A percentile compares a stretch with the other conserved stretches of the same genome.
Evolutionary conservation across 169 alveolate species (phyloP).

Genomic region (Plasmodium cynomolgi): DNA sequence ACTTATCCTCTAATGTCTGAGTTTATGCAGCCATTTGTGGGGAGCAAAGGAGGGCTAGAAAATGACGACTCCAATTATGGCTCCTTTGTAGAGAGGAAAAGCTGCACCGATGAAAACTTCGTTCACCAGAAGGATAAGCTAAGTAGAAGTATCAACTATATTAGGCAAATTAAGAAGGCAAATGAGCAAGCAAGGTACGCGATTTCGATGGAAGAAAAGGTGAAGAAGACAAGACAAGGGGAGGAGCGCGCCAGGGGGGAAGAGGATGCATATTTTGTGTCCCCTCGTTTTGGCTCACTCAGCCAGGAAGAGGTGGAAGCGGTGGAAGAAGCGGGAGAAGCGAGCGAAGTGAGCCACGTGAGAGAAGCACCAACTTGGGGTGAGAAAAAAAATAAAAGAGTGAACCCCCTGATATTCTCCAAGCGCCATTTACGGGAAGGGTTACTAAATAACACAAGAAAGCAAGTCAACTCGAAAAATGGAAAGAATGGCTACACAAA

Average conservation of each 20-base stretch:
- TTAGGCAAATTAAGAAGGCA: not conserved
- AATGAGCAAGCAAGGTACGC: not conserved
- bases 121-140: not conserved
- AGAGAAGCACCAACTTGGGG: not conserved
- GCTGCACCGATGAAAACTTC: not conserved
- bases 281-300: constrained; percentile 1
- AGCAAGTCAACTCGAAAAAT: not conserved
- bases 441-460: not conserved
- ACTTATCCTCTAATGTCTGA: not conserved
- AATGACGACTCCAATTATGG: not conserved
- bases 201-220: not conserved
- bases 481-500: not conserved
- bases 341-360: not conserved
- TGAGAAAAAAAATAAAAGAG: not conserved
- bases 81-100: not conserved
- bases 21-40: not conserved
- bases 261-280: not conserved
- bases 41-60: not conserved
- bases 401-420: not conserved
- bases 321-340: not conserved
- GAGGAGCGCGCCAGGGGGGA: not conserved
- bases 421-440: not conserved
- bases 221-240: not conserved
- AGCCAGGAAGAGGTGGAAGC: not conserved
- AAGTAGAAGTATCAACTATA: not conserved